phyloP scores from a whole-genome alignment of 345 rosid species.

The Syzygium aqueum region DNA sequence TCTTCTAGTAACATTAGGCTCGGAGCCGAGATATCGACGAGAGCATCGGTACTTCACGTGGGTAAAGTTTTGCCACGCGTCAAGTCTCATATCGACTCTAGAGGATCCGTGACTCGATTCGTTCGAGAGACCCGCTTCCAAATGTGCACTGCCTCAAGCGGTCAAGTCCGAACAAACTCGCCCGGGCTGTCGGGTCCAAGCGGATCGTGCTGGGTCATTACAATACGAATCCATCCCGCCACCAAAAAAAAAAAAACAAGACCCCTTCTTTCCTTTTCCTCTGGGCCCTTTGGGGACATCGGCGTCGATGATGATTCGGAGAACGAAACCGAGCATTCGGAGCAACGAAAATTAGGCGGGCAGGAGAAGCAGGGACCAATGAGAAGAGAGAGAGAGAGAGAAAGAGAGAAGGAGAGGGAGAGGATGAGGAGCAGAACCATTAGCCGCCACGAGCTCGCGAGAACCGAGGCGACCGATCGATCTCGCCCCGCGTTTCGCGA shows the following conservation, averaged over 20 bases:
- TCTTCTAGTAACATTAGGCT: not conserved
- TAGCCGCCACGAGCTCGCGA: not conserved
- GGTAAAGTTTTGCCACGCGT: rapidly evolving
- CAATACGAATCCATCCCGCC: too few relatives aligned
- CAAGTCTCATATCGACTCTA: not conserved
- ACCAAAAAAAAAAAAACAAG: too few relatives aligned
- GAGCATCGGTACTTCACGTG: not conserved
- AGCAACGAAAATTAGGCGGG: not conserved
- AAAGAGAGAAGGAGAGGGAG: not conserved
- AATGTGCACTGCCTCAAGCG: not conserved
- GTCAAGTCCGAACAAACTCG: not conserved
- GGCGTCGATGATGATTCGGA: too few relatives aligned
- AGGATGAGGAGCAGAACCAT: not conserved
- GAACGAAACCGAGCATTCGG: not conserved
- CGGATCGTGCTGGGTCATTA: not conserved
- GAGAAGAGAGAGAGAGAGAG: too few relatives aligned
- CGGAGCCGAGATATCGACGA: too few relatives aligned
- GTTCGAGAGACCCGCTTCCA: not conserved
- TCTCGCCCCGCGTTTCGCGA: not conserved
- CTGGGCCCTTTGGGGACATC: too few relatives aligned
- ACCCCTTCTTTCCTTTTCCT: too few relatives aligned
- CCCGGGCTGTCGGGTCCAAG: not conserved
- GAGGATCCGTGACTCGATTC: not conserved
- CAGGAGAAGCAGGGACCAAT: not conserved
- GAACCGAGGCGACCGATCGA: not conserved